phyloP scores from a whole-genome alignment of 2,329 filamentous ascomycete species.

The Fusarium miscanthi region DNA sequence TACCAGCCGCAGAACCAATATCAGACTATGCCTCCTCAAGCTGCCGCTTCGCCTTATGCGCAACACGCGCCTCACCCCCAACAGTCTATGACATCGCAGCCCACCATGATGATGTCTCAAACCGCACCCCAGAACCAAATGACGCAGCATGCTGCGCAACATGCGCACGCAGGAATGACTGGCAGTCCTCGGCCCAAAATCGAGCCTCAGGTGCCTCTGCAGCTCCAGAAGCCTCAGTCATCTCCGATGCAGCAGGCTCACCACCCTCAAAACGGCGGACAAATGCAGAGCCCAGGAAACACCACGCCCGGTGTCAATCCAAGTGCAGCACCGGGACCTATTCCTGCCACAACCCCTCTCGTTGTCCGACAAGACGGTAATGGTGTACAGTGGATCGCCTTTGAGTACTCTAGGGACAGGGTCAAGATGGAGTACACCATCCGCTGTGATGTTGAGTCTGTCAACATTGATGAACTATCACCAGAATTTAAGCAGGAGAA shows the following conservation, averaged over 20 bases:
- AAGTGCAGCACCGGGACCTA: constrained; percentile 93
- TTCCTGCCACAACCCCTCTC: constrained; percentile 93
- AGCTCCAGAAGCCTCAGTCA: constrained; percentile 67
- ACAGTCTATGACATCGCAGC: constrained; percentile 71
- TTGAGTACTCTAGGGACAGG: constrained; percentile 95
- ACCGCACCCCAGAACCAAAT: constrained; percentile 67
- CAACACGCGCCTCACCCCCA: constrained; percentile 64
- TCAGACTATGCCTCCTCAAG: constrained; percentile 73
- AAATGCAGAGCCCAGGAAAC: constrained; percentile 54
- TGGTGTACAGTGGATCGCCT: constrained; percentile 98
- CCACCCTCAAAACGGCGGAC: constrained; percentile 52
- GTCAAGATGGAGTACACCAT: constrained; percentile 99
- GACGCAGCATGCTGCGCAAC: constrained; percentile 68
- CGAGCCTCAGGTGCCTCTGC: constrained; percentile 69
- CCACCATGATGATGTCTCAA: constrained; percentile 75
- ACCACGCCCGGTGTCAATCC: constrained; percentile 73
- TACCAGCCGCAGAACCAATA: constrained; percentile 71
- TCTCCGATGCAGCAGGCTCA: constrained; percentile 56
- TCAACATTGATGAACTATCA: constrained; percentile 86
- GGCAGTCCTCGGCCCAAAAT: constrained; percentile 73
- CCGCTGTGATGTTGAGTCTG: constrained; percentile 95
- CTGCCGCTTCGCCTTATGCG: constrained; percentile 68
- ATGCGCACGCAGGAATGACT: constrained; percentile 66
- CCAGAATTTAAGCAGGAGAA: constrained; percentile 97
- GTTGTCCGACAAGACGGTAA: constrained; percentile 96